Evolutionary conservation across 129 eudicot species (phyloP), one percentile per base, ranked within the genome.

Genomic region (Dittrichia graveolens): DNA sequence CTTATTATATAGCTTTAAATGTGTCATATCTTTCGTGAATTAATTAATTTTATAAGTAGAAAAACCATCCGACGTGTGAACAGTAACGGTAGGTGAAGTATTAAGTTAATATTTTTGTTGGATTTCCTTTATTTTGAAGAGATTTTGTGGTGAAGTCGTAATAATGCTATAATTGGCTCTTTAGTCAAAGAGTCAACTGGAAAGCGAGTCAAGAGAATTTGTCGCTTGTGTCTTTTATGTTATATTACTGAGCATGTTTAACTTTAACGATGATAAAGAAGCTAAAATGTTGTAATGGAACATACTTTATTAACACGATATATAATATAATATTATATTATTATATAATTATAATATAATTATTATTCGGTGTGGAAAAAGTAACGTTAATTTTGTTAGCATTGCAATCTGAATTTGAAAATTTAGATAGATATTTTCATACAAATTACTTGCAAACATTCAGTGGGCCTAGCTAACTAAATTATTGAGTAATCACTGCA

Each of bases 191-290:
- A 38, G 62, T 50, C 74, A 69, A 69, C 49, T 37, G 9, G 3
- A 6, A 69, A 69, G 61, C 49, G 38, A 69, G 74, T 69, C 74
- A 69, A 69, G 4, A 52, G 40, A 50, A 69, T 15, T 37, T 52
- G 74, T 52, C 73, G 47, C 48, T 49, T 50, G 24, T 49, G 35
- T 14, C 35, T 12, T 49, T 40, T 16, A 10, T 46, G 11, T 66
- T 18, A 45, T 38, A 13, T 5, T 60, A 37, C 8, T 15, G 34
- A 62, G 35, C 35, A 62, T 39, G 39, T 62, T 62, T 39, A 57
- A 62, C 68, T 41, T 62, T 62, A 4, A 14, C 34, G 0, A 15
- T 41, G 15, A 62, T 18, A 14, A 62, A 40, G 4, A 8, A 35
- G 5, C 0, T 10, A 2, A 13, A 38, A 6, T 34, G 7, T 48